Evolutionary conservation across 495 filamentous ascomycete species (phyloP).

Genomic region (Lepraria neglecta): DNA sequence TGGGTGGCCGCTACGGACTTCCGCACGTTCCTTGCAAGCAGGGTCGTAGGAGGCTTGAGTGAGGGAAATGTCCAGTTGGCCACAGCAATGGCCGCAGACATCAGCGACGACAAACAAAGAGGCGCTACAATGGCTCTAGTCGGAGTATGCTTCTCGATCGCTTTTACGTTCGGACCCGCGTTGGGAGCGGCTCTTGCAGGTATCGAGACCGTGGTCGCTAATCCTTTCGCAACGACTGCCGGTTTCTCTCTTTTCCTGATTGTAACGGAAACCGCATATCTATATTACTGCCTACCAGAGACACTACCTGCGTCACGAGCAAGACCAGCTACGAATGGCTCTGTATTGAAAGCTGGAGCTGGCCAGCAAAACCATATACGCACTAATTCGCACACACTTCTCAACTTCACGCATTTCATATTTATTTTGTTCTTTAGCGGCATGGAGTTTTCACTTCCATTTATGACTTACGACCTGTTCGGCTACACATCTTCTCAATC

Average conservation of each 20-base stretch:
- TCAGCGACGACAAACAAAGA: slow-evolving; percentile 73
- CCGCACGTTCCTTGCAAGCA: slow-evolving; percentile 86
- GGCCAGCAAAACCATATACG: slow-evolving; percentile 31
- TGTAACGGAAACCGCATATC: slow-evolving; percentile 74
- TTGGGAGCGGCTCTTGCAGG: slow-evolving; percentile 78
- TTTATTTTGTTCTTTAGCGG: slow-evolving; percentile 97
- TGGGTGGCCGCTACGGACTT: slow-evolving; percentile 94
- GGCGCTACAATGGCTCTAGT: slow-evolving; percentile 93
- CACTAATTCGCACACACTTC: slow-evolving; percentile 74
- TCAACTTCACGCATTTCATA: slow-evolving; percentile 79
- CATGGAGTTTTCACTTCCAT: slow-evolving; percentile 92
- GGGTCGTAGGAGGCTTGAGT: slow-evolving; percentile 85
- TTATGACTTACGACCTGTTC: slow-evolving; percentile 94
- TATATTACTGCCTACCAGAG: slow-evolving; percentile 85
- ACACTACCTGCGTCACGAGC: slow-evolving; percentile 55
- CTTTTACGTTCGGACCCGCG: slow-evolving; percentile 92
- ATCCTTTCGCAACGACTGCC: slow-evolving; percentile 89
- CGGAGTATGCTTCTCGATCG: slow-evolving; percentile 92
- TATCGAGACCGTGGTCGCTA: slow-evolving; percentile 68
- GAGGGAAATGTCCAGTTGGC: slow-evolving; percentile 97
- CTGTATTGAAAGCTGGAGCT: not conserved
- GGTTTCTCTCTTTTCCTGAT: slow-evolving; percentile 77
- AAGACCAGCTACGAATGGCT: slow-evolving; percentile 14
- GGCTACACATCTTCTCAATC: slow-evolving; percentile 68
- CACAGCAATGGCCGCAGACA: slow-evolving; percentile 93